Percentiles rank a stretch among this genome's conserved stretches.
phyloP scores from a whole-genome alignment of 495 filamentous ascomycete species.

The Darksidea phi region DNA sequence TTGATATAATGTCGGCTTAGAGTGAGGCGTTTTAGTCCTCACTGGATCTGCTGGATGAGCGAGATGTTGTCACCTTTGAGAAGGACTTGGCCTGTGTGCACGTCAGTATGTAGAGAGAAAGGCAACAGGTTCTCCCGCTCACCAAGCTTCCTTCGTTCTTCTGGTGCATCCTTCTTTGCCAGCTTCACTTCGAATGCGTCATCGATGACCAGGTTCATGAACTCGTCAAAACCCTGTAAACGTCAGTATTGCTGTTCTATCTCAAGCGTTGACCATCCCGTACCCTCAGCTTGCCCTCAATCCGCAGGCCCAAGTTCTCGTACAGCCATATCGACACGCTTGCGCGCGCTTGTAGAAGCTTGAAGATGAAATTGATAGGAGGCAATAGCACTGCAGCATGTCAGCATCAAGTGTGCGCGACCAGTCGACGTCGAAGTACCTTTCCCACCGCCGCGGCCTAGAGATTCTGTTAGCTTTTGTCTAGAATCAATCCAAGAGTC shows the following conservation, averaged over 20 bases:
- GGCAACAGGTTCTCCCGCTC: conserved; percentile 40
- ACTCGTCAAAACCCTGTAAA: conserved; percentile 90
- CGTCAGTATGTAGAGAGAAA: conserved; percentile 6
- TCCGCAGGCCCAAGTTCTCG: conserved; percentile 88
- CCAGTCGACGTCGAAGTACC: background rate
- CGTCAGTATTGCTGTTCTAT: conserved; percentile 2
- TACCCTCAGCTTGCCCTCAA: conserved; percentile 93
- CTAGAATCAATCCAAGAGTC: background rate
- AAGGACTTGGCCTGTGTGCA: conserved; percentile 77
- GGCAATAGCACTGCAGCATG: conserved; percentile 81
- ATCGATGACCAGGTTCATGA: conserved; percentile 98
- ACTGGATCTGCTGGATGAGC: conserved; percentile 74
- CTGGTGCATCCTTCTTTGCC: conserved; percentile 72
- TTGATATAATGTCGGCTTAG: too few relatives aligned
- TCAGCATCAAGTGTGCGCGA: conserved; percentile 9
- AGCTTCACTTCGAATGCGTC: conserved; percentile 91
- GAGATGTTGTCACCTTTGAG: conserved; percentile 98
- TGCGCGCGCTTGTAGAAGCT: conserved; percentile 81
- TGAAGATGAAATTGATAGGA: conserved; percentile 99
- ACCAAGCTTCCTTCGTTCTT: conserved; percentile 80
- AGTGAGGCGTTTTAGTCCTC: background rate
- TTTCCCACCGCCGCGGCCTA: conserved; percentile 27
- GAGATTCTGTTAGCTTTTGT: conserved; percentile 5
- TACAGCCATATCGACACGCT: conserved; percentile 94
- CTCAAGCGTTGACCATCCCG: conserved; percentile 26